Base-by-base conservation (phyloP, 164 flowering plant species). In the Tetrastigma voinierianum region DNA sequence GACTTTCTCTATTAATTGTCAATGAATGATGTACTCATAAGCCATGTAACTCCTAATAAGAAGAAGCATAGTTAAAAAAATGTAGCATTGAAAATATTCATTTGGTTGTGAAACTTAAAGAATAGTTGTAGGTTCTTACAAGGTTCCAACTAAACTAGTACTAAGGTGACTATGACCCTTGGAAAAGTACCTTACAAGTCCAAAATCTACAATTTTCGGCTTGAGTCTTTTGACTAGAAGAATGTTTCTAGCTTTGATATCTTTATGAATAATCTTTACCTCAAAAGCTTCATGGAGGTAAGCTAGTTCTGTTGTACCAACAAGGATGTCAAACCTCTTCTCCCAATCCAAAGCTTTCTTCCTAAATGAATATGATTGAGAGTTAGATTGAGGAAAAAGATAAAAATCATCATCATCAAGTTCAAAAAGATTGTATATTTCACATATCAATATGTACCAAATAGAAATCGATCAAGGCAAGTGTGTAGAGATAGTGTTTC, bases 131-230 rank as follows among this genome's bases (percentile, higher is more conserved):
- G 47, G 14, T 19, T 2, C 93, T 83, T 67, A 94, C 97, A 91
- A 61, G 55, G 97, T 94, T 76, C 95, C 98, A 10, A 97, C 97
- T 68, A 91, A 84, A 66, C 88, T 96, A 2, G 98, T 94, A 78
- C 90, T 94, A 64, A 90, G 90, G 81, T 91, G 97, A 75, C 97
- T 90, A 76, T 86, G 82, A 70, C 91, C 92, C 64, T 83, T 97
- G 76, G 90, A 80, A 70, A 91, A 91, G 59, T 87, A 77, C 65
- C 89, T 76, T 9, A 87, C 89, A 68, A 87, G 72, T 44, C 89
- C 91, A 64, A 87, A 87, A 72, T 87, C 89, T 5, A 87, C 89
- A 51, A 85, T 83, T 67, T 85, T 87, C 18, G 89, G 83, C 2
- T 84, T 81, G 10, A 83, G 80, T 64, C 74, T 82, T 19, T 81